Base-by-base conservation (phyloP, 768 basidiomycete species). In the Auricularia sp. region DNA sequence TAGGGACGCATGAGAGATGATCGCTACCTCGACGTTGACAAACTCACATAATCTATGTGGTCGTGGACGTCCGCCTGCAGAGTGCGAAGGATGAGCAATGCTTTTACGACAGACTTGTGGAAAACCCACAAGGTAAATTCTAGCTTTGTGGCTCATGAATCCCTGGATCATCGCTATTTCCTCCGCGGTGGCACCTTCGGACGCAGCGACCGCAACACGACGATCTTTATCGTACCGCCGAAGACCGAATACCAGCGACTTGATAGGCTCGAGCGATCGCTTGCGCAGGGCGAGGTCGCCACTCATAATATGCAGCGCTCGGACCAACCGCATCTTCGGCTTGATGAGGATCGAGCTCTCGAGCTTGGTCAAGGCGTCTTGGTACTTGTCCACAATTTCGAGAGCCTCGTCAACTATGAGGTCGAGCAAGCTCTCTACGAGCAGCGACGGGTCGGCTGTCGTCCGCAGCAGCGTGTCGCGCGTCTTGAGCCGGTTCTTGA, bases 281-380 rank as follows among this genome's bases (percentile, higher is more conserved):
- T 88, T 89, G 72, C 87, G 86, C 59, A 89, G 75, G 64, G 85
- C 85, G 3, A 92, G 79, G 69, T 92, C 88, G 16, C 87, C 88
- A 54, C 85, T 86, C 21, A 90, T 78, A 65, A 92, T 88, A 69
- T 90, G 89, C 47, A 92, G 87, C 88, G 56, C 5, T 6, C 81
- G 78, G 14, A 91, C 88, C 24, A 81, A 83, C 65, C 78, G 76
- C 78, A 89, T 83, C 62, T 81, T 79, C 0, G 88, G 83, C 70
- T 80, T 83, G 34, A 87, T 68, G 16, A 90, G 77, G 47, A 89
- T 80, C 18, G 77, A 74, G 42, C 80, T 78, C 70, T 90, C 88
- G 51, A 86, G 82, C 70, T 82, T 78, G 56, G 83, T 75, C 62
- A 90, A 83, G 66, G 82, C 83, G 61, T 78, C 73, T 64, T 87